phyloP scores from a whole-genome alignment of 2,329 filamentous ascomycete species.

The Arthrobotrys sinensis region DNA sequence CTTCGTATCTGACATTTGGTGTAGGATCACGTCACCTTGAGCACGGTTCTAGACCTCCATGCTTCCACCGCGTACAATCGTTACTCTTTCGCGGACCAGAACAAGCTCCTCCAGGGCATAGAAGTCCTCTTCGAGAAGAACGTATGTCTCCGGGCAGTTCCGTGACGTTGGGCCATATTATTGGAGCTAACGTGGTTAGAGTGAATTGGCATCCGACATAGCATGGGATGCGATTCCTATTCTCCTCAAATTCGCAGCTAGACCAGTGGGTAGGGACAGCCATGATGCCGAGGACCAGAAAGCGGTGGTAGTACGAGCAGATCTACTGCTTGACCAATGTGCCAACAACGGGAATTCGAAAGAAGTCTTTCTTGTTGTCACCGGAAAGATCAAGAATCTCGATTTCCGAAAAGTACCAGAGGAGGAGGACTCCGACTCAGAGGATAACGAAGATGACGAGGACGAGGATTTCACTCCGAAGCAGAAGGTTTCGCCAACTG shows the following conservation, averaged over 20 bases:
- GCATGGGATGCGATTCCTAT: slow-evolving; percentile 59
- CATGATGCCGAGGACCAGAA: slow-evolving; percentile 56
- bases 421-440: slow-evolving; percentile 43
- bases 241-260: slow-evolving; percentile 55
- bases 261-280: slow-evolving; percentile 34
- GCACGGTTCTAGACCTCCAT: slow-evolving; percentile 51
- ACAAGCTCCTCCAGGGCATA: slow-evolving; percentile 45
- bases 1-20: background rate
- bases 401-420: slow-evolving; percentile 51
- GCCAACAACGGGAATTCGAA: slow-evolving; percentile 49
- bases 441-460: slow-evolving; percentile 39
- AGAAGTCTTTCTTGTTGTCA: slow-evolving; percentile 56
- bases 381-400: slow-evolving; percentile 46
- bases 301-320: slow-evolving; percentile 50
- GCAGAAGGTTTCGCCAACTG: slow-evolving; percentile 42
- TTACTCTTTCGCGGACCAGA: slow-evolving; percentile 55
- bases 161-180: background rate
- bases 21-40: slow-evolving; percentile 55
- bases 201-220: slow-evolving; percentile 60
- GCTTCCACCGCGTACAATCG: slow-evolving; percentile 52
- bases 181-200: slow-evolving; percentile 57
- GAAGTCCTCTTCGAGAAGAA: slow-evolving; percentile 54
- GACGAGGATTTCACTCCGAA: slow-evolving; percentile 31
- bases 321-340: slow-evolving; percentile 44
- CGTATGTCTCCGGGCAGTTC: slow-evolving; percentile 41